Conservation (phyloP, 108 stramenopile genomes). For the Nitzschia putrida region DNA sequence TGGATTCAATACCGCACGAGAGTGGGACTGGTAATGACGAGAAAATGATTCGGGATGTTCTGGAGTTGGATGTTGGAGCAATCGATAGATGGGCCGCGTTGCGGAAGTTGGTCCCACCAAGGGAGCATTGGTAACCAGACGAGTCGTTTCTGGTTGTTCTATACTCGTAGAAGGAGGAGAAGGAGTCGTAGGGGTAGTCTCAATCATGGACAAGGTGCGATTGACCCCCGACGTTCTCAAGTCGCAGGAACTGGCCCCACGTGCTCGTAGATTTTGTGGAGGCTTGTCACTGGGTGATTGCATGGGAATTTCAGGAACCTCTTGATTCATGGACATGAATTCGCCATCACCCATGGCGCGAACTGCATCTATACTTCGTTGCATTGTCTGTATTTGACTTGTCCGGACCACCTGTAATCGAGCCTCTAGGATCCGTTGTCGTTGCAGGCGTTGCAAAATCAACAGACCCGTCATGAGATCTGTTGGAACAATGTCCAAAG, state of each 20-base stretch:
- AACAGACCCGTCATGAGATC: conserved; percentile 79
- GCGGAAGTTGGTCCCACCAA: conserved; percentile 4
- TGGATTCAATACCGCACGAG: conserved; percentile 56
- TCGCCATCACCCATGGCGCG: background rate
- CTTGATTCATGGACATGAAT: background rate
- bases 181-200: too few species aligned
- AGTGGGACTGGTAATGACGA: conserved; percentile 18
- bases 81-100: conserved; percentile 5
- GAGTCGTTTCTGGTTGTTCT: too few species aligned
- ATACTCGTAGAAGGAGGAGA: too few species aligned
- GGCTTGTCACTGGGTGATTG: background rate
- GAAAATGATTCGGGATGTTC: background rate
- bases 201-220: background rate
- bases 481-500: conserved; percentile 77
- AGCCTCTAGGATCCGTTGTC: conserved; percentile 55
- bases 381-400: conserved; percentile 10
- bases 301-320: background rate
- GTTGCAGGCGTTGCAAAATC: conserved; percentile 75
- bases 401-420: conserved; percentile 38
- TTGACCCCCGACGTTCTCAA: background rate
- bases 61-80: background rate
- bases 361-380: background rate
- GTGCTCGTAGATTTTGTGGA: conserved; percentile 18
- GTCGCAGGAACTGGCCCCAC: conserved; percentile 18
- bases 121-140: too few species aligned